A percentile compares a stretch with the other conserved stretches of the same genome.
Conservation (phyloP, 2,329 filamentous ascomycete genomes). For the Phyllosticta citrichinensis region DNA sequence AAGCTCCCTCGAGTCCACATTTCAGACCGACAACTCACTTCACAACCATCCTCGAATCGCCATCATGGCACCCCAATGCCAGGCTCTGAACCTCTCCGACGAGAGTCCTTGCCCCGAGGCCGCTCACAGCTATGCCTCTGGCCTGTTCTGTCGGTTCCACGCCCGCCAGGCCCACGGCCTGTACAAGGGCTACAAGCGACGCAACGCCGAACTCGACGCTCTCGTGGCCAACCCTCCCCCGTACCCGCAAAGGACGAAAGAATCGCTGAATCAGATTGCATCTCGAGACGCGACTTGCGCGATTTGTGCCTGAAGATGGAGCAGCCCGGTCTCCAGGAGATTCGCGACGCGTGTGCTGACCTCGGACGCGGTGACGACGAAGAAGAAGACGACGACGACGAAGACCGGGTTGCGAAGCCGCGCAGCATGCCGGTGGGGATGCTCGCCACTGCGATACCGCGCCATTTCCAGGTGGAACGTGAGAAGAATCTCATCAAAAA, state of each 20-base stretch:
- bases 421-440: background rate
- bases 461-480: conserved; percentile 21
- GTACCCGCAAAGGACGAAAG: conserved; percentile 23
- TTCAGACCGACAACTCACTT: background rate
- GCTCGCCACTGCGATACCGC: conserved; percentile 10
- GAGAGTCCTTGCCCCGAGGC: conserved; percentile 24
- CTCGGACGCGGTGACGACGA: conserved; percentile 33
- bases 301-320: conserved; percentile 41
- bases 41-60: background rate
- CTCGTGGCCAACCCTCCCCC: conserved; percentile 25
- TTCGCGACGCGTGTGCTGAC: conserved; percentile 43
- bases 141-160: conserved; percentile 34
- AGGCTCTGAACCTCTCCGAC: conserved; percentile 27
- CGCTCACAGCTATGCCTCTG: conserved; percentile 30
- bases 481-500: conserved; percentile 22
- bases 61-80: conserved; percentile 12
- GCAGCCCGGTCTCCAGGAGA: conserved; percentile 38
- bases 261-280: conserved; percentile 29
- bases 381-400: conserved; percentile 24
- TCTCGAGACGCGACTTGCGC: conserved; percentile 34
- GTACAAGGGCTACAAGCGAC: conserved; percentile 41
- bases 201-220: conserved; percentile 35
- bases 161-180: conserved; percentile 28
- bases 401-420: background rate
- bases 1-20: background rate